Evolutionary conservation across 495 filamentous ascomycete species (phyloP), one percentile per base, ranked within the genome.

Genomic region (Pyrenopolyporus hunteri): DNA sequence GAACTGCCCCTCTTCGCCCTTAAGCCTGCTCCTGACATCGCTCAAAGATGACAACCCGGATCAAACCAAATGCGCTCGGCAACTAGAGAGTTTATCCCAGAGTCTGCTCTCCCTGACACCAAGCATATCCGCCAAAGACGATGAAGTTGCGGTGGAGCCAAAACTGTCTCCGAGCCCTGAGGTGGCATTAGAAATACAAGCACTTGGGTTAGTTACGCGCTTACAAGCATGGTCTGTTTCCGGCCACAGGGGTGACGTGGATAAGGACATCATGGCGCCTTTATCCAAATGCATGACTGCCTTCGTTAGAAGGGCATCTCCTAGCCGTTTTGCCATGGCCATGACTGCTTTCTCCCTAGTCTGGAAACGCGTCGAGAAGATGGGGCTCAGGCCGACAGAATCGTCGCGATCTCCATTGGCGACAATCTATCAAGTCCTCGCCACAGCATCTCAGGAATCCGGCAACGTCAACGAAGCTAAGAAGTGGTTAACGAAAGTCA

Each of bases 51-150:
- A 68, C 10, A 69, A 80, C 4, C 72, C 68, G 5, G 73, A 82
- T 11, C 66, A 72, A 13, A 81, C 77, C 9, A 94, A 90, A 70
- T 80, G 82, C 33, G 83, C 85, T 3, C 78, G 84, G 7, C 88
- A 93, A 59, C 73, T 96, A 9, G 89, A 95, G 48, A 75, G 78
- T 0, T 67, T 93, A 2, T 83, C 89, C 0, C 89, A 90, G 63
- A 81, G 76, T 3, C 70, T 93, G 1, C 72, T 92, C 0, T 83
- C 86, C 3, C 65, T 93, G 1, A 82, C 83, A 51, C 84, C 88
- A 0, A 83, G 80, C 56, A 60, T 81, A 20, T 80, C 85, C 0
- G 66, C 73, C 16, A 72, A 80, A 22, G 82, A 84, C 17, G 85
- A 89, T 63, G 62, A 58, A 3, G 14, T 73, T 1, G 79, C 78